Percentiles rank a stretch among this genome's conserved stretches.
Evolutionary conservation across 2,329 filamentous ascomycete genomes (phyloP).

Genomic region (Dactylella cylindrospora): DNA sequence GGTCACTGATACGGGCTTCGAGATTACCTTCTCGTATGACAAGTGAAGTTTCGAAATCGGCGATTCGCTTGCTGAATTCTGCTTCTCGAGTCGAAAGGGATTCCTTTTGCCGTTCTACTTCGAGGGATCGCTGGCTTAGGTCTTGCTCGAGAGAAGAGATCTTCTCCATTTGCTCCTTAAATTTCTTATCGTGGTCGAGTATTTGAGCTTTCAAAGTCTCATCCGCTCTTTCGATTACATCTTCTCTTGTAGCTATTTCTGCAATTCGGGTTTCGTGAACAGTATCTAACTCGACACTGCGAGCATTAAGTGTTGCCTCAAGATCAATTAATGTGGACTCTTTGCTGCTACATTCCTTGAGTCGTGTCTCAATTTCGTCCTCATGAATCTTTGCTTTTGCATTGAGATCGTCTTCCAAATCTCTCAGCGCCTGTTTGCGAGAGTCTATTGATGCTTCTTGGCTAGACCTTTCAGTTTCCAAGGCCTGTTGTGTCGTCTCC

Average conservation of each 20-base stretch:
- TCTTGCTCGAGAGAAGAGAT: not conserved
- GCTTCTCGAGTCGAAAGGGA: no score
- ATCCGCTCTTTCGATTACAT: not conserved
- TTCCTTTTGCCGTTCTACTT: no score
- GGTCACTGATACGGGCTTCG: not conserved
- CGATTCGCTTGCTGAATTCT: no score
- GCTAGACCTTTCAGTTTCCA: not conserved
- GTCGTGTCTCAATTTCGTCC: not conserved
- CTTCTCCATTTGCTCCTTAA: constrained; percentile 6
- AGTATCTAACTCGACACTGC: not conserved
- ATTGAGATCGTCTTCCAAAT: constrained; percentile 15
- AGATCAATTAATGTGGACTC: not conserved
- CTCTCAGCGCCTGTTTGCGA: constrained; percentile 7
- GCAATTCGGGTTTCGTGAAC: no score
- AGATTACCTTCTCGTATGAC: constrained; percentile 4
- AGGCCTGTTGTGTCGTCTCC: not conserved
- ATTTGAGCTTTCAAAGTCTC: constrained; percentile 5
- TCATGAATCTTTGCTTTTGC: constrained; percentile 4
- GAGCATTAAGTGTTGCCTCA: constrained; percentile 1
- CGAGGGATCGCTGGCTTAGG: no score
- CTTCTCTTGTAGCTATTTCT: not conserved
- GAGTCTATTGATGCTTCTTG: not conserved
- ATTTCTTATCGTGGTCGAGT: not conserved
- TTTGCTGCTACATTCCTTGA: not conserved
- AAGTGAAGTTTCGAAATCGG: no score